Evolutionary conservation across 768 basidiomycete genomes (phyloP), one percentile per base, ranked within the genome.

Genomic region (Russula compacta): DNA sequence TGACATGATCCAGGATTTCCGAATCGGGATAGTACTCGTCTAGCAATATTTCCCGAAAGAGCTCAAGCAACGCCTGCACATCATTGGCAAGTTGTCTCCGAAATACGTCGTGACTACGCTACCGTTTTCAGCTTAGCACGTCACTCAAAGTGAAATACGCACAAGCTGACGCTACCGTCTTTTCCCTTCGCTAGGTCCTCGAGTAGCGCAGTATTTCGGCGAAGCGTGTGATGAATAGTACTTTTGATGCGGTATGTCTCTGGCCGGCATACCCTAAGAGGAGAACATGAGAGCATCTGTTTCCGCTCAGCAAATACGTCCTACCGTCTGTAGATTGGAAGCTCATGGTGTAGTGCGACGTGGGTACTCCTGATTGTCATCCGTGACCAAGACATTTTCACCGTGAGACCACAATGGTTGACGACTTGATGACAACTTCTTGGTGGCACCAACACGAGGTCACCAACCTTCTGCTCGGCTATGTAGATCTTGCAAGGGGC

Each of bases 321-420:
- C 60, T 59, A 90, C 91, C 91, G 79, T 69, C 83, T 81, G 70
- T 92, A 93, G 14, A 93, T 79, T 0, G 87, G 87, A 38, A 93
- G 76, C 64, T 93, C 91, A 47, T 87, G 80, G 67, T 82, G 79
- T 36, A 87, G 75, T 3, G 89, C 86, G 0, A 77, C 74, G 43
- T 71, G 69, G 14, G 90, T 70, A 4, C 87, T 85, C 50, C 73
- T 69, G 32, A 87, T 67, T 7, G 87, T 86, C 89, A 93, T 92
- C 49, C 91, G 77, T 1, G 89, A 92, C 91, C 91, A 93, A 1
- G 87, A 87, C 4, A 84, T 83, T 72, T 93, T 93, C 70, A 92
- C 76, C 0, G 88, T 89, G 24, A 93, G 78, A 12, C 91, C 89
- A 24, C 91, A 88, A 51, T 75, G 74, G 66, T 93, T 93, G 29